These are phyloP conservation scores for Scutellaria minor DNA, from an alignment of 257 asterid species.

Conservation along the genomic window DNA sequence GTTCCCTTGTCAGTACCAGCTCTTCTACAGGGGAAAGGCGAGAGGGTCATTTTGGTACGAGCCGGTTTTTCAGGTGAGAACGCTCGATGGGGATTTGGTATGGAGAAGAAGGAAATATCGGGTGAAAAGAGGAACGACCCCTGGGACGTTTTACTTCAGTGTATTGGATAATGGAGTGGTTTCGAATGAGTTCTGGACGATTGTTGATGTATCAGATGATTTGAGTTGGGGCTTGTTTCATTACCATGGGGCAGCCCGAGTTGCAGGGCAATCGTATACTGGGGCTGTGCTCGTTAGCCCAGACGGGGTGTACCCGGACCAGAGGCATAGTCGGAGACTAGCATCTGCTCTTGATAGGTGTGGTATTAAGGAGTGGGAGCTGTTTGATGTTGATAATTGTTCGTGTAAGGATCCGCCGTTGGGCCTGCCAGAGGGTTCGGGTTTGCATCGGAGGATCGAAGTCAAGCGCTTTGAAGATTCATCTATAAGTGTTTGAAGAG, in stretches of 20 bases:
- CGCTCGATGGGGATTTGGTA: conserved; percentile 65
- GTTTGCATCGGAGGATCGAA: conserved; percentile 58
- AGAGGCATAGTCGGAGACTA: conserved; percentile 48
- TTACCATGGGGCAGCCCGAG: conserved; percentile 91
- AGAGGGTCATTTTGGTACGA: conserved; percentile 96
- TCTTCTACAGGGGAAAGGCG: conserved; percentile 85
- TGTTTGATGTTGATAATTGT: conserved; percentile 76
- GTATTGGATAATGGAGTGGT: conserved; percentile 95
- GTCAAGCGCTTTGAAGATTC: conserved; percentile 38
- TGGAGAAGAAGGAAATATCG: conserved; percentile 91
- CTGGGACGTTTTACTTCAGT: conserved; percentile 78
- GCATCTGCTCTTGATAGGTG: conserved; percentile 69
- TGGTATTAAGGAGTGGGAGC: conserved; percentile 83
- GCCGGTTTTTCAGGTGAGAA: conserved; percentile 82
- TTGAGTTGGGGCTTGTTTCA: conserved; percentile 92
- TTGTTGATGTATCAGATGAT: conserved; percentile 80
- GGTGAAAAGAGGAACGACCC: conserved; percentile 67
- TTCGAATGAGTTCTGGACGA: conserved; percentile 87
- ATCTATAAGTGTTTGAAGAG: conserved; percentile 29
- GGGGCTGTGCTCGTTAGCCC: conserved; percentile 92
- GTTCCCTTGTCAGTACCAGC: conserved; percentile 94
- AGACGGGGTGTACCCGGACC: conserved; percentile 63
- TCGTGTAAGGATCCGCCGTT: conserved; percentile 75
- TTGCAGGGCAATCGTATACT: conserved; percentile 86
- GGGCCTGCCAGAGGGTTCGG: conserved; percentile 73